Percentiles rank a stretch among this genome's conserved stretches.
Evolutionary conservation across 176 grass and related monocot species (phyloP).

Genomic region (Aegilops longissima): DNA sequence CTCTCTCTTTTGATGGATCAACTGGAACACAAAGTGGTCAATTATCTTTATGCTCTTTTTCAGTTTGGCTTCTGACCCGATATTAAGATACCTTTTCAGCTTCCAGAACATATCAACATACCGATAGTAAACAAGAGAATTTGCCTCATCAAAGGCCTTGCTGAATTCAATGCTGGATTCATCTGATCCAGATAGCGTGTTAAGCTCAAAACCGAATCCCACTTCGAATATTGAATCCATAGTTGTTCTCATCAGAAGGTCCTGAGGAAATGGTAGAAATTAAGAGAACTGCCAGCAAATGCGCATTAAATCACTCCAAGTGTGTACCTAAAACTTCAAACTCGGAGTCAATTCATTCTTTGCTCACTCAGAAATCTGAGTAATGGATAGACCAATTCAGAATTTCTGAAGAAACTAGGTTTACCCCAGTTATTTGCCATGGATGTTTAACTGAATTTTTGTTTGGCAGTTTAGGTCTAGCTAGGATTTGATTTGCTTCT

Average conservation of each 20-base stretch:
- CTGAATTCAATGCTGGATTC: too few species aligned
- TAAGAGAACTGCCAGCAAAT: too few species aligned
- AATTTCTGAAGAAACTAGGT: not conserved
- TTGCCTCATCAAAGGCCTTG: too few species aligned
- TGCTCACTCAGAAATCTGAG: not conserved
- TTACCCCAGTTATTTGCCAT: not conserved
- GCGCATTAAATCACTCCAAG: too few species aligned
- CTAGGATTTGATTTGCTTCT: not conserved
- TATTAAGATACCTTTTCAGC: too few species aligned
- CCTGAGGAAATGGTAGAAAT: too few species aligned
- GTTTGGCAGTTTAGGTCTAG: not conserved
- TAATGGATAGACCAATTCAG: not conserved
- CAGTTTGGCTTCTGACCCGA: not conserved
- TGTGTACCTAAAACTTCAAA: not conserved
- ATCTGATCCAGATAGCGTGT: too few species aligned
- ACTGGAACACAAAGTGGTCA: conserved; percentile 52
- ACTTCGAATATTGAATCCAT: too few species aligned
- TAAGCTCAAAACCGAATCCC: too few species aligned
- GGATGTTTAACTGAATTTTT: not conserved
- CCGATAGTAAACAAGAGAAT: too few species aligned
- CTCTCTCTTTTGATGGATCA: conserved; percentile 50
- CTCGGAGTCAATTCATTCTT: not conserved
- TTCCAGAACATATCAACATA: too few species aligned
- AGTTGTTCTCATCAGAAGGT: too few species aligned
- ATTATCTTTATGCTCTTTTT: conserved; percentile 52